Evolutionary conservation across 2,329 filamentous ascomycete species (phyloP).

Genomic region (Macroventuria anomochaeta): DNA sequence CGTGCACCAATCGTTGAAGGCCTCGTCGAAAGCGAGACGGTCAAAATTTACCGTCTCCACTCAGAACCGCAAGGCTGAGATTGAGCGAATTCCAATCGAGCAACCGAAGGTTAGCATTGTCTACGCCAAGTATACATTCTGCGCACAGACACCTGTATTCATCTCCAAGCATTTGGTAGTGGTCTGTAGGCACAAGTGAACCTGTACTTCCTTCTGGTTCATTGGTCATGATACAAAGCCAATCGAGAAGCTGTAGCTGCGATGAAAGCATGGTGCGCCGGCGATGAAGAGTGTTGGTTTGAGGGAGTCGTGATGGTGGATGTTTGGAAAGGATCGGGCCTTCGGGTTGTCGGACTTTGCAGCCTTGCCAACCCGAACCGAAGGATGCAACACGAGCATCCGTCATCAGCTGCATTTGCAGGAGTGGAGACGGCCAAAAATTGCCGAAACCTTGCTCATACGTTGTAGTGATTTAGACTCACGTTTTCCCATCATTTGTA

Average conservation of each 20-base stretch:
- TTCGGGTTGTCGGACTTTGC: not conserved
- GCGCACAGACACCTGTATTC: not conserved
- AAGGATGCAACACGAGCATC: not conserved
- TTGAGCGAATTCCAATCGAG: not conserved
- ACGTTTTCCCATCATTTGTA: not conserved
- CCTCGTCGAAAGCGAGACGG: slow-evolving; percentile 16
- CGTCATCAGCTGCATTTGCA: not conserved
- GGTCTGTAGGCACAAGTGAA: not conserved
- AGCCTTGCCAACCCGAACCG: not conserved
- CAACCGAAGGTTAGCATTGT: not conserved
- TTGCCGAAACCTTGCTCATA: slow-evolving; percentile 1
- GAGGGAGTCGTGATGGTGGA: not conserved
- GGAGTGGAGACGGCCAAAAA: slow-evolving; percentile 14
- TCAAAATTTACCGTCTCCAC: slow-evolving; percentile 28
- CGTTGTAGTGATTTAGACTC: not conserved
- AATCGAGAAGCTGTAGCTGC: not conserved
- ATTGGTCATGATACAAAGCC: not conserved
- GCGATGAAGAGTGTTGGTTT: not conserved
- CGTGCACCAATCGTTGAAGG: slow-evolving; percentile 11
- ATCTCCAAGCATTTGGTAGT: not conserved
- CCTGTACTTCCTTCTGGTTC: not conserved
- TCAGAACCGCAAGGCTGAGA: not conserved
- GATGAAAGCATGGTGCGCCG: not conserved
- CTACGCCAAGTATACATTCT: not conserved
- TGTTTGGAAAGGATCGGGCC: not conserved